Conservation (phyloP, 495 filamentous ascomycete genomes). For the Hypoxylon fuscum region DNA sequence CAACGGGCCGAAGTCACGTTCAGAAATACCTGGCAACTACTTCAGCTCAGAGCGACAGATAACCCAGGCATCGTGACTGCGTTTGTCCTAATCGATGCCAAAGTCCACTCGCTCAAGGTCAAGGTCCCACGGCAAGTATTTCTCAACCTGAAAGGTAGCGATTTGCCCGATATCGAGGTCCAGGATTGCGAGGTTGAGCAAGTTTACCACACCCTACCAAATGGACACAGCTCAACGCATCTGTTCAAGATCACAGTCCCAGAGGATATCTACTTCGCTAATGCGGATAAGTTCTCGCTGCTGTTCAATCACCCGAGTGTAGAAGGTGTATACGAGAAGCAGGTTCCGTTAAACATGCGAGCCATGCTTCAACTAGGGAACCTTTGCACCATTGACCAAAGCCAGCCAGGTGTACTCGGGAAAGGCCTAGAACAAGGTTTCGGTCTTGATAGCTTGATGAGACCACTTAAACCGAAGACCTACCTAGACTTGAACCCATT, state of each 20-base stretch:
- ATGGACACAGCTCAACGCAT: conserved; percentile 92
- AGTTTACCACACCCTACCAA: conserved; percentile 89
- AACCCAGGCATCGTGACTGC: conserved; percentile 86
- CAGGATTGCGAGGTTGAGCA: conserved; percentile 89
- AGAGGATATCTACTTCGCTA: conserved; percentile 85
- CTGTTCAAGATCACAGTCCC: conserved; percentile 92
- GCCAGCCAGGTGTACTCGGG: conserved; percentile 87
- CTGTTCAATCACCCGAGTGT: conserved; percentile 93
- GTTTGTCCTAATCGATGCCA: conserved; percentile 91
- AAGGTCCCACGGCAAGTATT: conserved; percentile 90
- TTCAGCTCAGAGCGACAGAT: conserved; percentile 83
- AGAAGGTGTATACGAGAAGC: conserved; percentile 95
- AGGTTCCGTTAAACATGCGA: conserved; percentile 82
- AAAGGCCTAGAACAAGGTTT: conserved; percentile 94
- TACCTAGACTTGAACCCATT: conserved; percentile 77
- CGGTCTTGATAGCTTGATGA: conserved; percentile 78
- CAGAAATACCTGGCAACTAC: conserved; percentile 90
- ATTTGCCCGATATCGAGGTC: conserved; percentile 89
- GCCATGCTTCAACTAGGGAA: conserved; percentile 90
- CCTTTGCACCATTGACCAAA: conserved; percentile 94
- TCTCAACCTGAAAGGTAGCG: conserved; percentile 86
- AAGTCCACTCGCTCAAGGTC: conserved; percentile 86
- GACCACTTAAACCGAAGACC: conserved; percentile 68
- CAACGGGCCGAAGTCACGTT: conserved; percentile 90
- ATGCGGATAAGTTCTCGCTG: conserved; percentile 79